Base-by-base conservation (phyloP, 768 basidiomycete genomes). In the Termitomyces sp. region DNA sequence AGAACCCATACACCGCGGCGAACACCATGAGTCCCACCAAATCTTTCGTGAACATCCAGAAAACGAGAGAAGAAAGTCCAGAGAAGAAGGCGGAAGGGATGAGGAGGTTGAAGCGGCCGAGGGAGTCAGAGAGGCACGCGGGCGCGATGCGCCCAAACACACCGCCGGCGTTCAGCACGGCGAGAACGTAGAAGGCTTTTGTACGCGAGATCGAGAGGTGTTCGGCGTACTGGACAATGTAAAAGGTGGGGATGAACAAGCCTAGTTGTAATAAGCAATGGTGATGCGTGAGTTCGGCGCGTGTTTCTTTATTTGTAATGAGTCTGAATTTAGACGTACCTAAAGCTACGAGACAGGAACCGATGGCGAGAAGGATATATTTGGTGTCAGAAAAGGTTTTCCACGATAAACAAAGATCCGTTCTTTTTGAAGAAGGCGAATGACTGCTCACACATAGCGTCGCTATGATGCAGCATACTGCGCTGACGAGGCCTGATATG, bases 171-270 rank as follows among this genome's bases (percentile, higher is more conserved):
- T 89, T 90, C 77, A 90, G 77, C 45, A 84, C 76, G 0, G 87
- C 82, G 20, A 89, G 76, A 6, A 86, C 76, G 62, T 77, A 79
- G 70, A 85, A 82, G 0, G 80, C 75, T 28, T 70, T 71, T 44
- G 70, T 55, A 7, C 75, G 53, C 3, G 76, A 59, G 40, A 81
- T 69, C 48, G 66, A 69, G 57, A 78, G 69, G 44, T 75, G 76
- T 55, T 74, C 72, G 20, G 85, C 73, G 67, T 84, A 88, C 51
- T 80, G 77, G 22, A 82, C 79, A 54, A 90, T 82, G 72, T 83
- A 90, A 66, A 88, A 86, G 68, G 81, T 85, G 7, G 88, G 88
- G 24, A 83, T 84, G 70, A 87, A 90, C 4, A 88, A 71, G 28
- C 87, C 88, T 89, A 62, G 4, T 14, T 26, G 30, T 10, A 13